These are phyloP conservation scores for Trichosanthes truncata DNA, from an alignment of 306 rosid genomes.

Conservation along the genomic window DNA sequence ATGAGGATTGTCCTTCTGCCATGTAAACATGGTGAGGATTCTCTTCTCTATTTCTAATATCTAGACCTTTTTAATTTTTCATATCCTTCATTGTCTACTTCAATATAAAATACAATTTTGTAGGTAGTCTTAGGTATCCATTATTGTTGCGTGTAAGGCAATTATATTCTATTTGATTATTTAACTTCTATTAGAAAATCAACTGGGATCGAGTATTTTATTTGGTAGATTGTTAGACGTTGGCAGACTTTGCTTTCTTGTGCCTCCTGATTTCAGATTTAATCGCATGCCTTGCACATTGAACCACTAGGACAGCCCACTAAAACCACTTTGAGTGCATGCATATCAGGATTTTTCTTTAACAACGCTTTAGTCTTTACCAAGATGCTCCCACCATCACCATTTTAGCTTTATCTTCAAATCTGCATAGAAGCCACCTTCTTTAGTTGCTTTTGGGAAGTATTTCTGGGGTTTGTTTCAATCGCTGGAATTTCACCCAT, in stretches of 20 bases:
- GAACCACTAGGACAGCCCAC: not conserved
- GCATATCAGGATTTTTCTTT: not conserved
- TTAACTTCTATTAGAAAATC: not conserved
- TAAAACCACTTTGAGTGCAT: not conserved
- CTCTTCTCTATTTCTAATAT: not conserved
- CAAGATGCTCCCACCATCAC: not conserved
- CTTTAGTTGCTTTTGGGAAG: not conserved
- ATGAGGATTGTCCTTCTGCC: not conserved
- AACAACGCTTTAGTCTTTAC: not conserved
- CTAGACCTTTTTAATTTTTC: not conserved
- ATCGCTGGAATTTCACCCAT: not conserved
- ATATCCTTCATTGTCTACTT: not conserved
- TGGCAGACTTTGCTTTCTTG: not conserved
- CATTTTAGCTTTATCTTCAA: not conserved
- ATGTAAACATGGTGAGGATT: not conserved
- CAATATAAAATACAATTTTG: not conserved
- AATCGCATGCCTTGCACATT: not conserved
- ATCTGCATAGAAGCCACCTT: not conserved
- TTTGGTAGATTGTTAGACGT: not conserved
- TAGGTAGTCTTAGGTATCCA: not conserved
- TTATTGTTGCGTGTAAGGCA: not conserved
- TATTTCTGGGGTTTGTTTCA: not conserved
- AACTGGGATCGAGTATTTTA: not conserved
- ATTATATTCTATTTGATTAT: not conserved
- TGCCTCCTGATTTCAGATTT: constrained; percentile 1